A percentile compares a stretch with the other conserved stretches of the same genome.
Evolutionary conservation across 2,329 filamentous ascomycete genomes (phyloP).

Genomic region (Epichloe aotearoae): DNA sequence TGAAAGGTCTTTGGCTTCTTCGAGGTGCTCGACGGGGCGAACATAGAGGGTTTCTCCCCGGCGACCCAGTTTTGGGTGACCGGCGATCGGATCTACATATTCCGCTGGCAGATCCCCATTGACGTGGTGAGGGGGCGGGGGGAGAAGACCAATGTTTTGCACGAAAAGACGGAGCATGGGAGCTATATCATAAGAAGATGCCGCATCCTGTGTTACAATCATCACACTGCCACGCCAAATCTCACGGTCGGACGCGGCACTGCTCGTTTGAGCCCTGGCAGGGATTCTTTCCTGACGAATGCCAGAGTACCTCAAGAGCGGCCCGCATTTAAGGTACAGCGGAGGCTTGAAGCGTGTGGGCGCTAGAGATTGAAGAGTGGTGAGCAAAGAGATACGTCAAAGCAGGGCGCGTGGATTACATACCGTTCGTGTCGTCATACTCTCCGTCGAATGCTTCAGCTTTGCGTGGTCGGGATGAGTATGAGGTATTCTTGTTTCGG

Average conservation of each 20-base stretch:
- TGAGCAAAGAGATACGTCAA: neutral
- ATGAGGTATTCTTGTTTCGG: constrained; percentile 32
- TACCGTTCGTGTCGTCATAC: constrained; percentile 50
- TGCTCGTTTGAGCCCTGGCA: constrained; percentile 13
- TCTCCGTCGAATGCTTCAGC: constrained; percentile 54
- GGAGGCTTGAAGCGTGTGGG: constrained; percentile 69
- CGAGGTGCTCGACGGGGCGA: constrained; percentile 74
- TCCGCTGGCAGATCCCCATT: constrained; percentile 57
- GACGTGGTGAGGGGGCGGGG: constrained; percentile 64
- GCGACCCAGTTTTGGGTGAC: constrained; percentile 72
- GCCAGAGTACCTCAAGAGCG: constrained; percentile 79
- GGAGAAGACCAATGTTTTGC: constrained; percentile 69
- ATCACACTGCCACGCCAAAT: constrained; percentile 90
- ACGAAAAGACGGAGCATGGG: constrained; percentile 76
- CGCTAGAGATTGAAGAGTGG: constrained; percentile 16
- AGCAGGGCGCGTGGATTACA: constrained; percentile 11
- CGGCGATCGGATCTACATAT: constrained; percentile 80
- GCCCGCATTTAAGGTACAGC: constrained; percentile 79
- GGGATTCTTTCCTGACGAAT: constrained; percentile 50
- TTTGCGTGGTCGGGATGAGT: constrained; percentile 34
- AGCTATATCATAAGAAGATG: constrained; percentile 67
- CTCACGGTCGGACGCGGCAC: constrained; percentile 43
- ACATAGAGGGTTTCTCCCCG: constrained; percentile 81
- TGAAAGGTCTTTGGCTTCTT: constrained; percentile 67
- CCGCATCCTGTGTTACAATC: constrained; percentile 81